phyloP scores from a whole-genome alignment of 352 stramenopile genomes.

The Phytophthora idaei region DNA sequence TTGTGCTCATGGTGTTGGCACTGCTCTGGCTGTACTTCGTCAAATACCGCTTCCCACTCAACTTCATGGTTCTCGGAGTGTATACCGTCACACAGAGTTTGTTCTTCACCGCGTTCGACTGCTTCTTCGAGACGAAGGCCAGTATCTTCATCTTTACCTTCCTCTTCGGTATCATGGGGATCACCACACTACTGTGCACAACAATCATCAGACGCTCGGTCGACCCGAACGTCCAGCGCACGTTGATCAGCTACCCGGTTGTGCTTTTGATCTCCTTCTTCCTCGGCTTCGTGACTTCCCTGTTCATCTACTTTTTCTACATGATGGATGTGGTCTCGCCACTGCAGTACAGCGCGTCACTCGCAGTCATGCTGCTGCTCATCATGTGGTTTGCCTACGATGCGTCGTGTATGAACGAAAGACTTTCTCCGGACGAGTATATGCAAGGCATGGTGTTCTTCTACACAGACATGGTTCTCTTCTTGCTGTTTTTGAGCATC shows the following conservation, averaged over 20 bases:
- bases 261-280: conserved; percentile 61
- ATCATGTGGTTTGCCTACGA: conserved; percentile 86
- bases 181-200: conserved; percentile 65
- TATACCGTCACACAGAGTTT: conserved; percentile 71
- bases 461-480: conserved; percentile 86
- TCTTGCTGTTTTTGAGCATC: conserved; percentile 78
- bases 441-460: conserved; percentile 88
- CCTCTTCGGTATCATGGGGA: conserved; percentile 62
- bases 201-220: conserved; percentile 47
- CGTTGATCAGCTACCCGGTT: conserved; percentile 65
- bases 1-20: conserved; percentile 58
- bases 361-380: conserved; percentile 64
- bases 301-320: conserved; percentile 68
- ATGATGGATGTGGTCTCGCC: conserved; percentile 57
- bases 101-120: conserved; percentile 64
- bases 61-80: conserved; percentile 62
- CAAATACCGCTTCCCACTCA: conserved; percentile 76
- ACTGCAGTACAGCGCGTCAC: conserved; percentile 58
- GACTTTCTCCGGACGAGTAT: conserved; percentile 77
- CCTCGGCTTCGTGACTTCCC: conserved; percentile 57
- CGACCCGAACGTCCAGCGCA: conserved; percentile 35
- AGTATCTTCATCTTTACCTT: conserved; percentile 74
- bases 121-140: conserved; percentile 59
- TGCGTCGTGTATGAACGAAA: conserved; percentile 79
- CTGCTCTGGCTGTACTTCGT: conserved; percentile 75